A percentile compares a stretch with the other conserved stretches of the same genome.
These are phyloP conservation scores for Laetiporus sulphureus DNA, from an alignment of 1,284 basidiomycete species.

Conservation along the genomic window DNA sequence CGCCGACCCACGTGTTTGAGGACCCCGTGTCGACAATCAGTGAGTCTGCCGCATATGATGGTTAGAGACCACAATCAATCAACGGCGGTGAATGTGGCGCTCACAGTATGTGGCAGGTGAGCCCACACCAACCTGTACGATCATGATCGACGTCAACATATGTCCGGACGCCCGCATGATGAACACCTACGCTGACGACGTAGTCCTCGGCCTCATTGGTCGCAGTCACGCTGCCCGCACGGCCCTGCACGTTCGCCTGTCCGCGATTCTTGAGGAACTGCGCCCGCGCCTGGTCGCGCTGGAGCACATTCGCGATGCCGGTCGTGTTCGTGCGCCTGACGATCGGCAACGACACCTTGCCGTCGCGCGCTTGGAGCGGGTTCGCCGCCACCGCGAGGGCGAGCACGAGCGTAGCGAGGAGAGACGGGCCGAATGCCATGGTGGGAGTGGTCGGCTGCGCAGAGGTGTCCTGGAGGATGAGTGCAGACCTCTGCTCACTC, in stretches of 20 bases:
- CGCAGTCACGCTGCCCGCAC: conserved; percentile 25
- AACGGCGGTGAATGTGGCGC: conserved; percentile 4
- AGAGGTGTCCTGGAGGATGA: too few species aligned
- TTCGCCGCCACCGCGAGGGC: conserved; percentile 17
- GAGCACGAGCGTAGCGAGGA: conserved; percentile 15
- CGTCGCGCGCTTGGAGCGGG: conserved; percentile 18
- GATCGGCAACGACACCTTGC: conserved; percentile 18
- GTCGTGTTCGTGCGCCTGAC: conserved; percentile 24
- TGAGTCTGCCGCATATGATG: conserved; percentile 21
- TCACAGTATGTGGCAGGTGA: conserved; percentile 28
- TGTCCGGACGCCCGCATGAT: not conserved
- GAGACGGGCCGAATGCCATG: conserved; percentile 11
- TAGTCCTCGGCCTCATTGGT: conserved; percentile 33
- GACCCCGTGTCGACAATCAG: conserved; percentile 28
- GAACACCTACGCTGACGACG: conserved; percentile 19
- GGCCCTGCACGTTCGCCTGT: conserved; percentile 11
- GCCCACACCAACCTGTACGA: conserved; percentile 26
- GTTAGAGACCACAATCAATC: not conserved
- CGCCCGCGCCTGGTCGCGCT: conserved; percentile 21
- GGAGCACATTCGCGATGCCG: conserved; percentile 16
- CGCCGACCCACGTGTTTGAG: conserved; percentile 67
- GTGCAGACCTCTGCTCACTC: too few species aligned
- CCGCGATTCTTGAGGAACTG: conserved; percentile 14
- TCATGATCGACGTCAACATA: not conserved
- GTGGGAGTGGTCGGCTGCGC: too few species aligned